These are phyloP conservation scores for Neonectria sp. DNA, from an alignment of 2,329 filamentous ascomycete genomes.

Conservation along the genomic window DNA sequence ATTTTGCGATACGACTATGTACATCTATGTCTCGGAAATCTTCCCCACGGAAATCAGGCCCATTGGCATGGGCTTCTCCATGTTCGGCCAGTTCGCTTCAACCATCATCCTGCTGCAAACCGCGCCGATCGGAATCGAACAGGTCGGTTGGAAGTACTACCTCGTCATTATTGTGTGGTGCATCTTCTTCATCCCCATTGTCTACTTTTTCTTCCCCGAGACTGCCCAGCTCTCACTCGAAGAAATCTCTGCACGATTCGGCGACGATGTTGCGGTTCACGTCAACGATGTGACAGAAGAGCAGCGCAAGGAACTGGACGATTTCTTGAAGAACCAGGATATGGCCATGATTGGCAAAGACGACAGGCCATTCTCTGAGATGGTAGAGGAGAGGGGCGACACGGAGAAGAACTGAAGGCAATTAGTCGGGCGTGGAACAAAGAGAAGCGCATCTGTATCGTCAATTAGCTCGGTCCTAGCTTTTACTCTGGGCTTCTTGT, in stretches of 20 bases:
- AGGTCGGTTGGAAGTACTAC: constrained; percentile 66
- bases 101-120: constrained; percentile 65
- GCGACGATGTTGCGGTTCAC: constrained; percentile 65
- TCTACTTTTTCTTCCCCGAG: constrained; percentile 52
- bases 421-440: neutral
- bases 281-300: constrained; percentile 59
- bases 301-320: constrained; percentile 43
- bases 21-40: constrained; percentile 56
- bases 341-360: constrained; percentile 27
- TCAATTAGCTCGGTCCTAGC: neutral
- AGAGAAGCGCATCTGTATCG: neutral
- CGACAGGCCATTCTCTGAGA: neutral
- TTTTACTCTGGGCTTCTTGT: neutral
- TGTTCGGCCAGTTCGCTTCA: constrained; percentile 65
- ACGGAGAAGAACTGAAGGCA: neutral
- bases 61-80: constrained; percentile 66
- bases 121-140: constrained; percentile 52
- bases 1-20: constrained; percentile 58
- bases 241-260: constrained; percentile 56
- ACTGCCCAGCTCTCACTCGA: constrained; percentile 57
- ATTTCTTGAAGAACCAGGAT: constrained; percentile 38
- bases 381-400: constrained; percentile 1
- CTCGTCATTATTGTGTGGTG: constrained; percentile 63
- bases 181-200: constrained; percentile 48
- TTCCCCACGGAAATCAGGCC: constrained; percentile 64